Evolutionary conservation across 148 eudicot genomes (phyloP).

Genomic region (Cornus florida): DNA sequence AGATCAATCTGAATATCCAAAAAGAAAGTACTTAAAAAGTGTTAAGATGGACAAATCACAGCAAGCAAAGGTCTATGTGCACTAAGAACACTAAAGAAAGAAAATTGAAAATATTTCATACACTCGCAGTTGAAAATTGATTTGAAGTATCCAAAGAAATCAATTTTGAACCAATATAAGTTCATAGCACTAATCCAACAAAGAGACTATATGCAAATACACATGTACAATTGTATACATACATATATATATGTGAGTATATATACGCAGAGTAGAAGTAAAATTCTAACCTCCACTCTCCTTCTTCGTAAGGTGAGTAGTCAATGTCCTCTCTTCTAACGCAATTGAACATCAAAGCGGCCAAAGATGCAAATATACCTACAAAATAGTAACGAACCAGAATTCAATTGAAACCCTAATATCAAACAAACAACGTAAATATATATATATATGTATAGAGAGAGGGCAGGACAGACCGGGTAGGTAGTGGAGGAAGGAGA

Average conservation of each 20-base stretch:
- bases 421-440: background rate
- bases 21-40: too few species aligned
- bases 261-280: background rate
- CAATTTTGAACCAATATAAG: too few species aligned
- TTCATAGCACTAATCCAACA: too few species aligned
- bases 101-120: too few species aligned
- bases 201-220: too few species aligned
- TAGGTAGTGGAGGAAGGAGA: conserved; percentile 87
- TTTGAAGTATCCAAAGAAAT: too few species aligned
- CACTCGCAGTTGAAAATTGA: too few species aligned
- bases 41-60: too few species aligned
- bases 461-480: conserved; percentile 48
- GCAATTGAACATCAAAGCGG: conserved; percentile 97
- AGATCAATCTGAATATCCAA: too few species aligned
- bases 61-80: too few species aligned
- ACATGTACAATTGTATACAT: too few species aligned
- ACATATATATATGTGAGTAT: background rate
- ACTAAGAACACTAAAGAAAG: too few species aligned
- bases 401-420: conserved; percentile 8
- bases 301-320: conserved; percentile 94
- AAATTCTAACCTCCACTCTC: conserved; percentile 85
- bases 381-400: background rate
- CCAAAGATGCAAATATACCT: conserved; percentile 92
- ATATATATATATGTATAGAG: conserved; percentile 2
- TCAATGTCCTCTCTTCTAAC: conserved; percentile 92